Evolutionary conservation across 78 protist genomes (phyloP), one percentile per base, ranked within the genome.

Genomic region (Dictyostelium intermedium): DNA sequence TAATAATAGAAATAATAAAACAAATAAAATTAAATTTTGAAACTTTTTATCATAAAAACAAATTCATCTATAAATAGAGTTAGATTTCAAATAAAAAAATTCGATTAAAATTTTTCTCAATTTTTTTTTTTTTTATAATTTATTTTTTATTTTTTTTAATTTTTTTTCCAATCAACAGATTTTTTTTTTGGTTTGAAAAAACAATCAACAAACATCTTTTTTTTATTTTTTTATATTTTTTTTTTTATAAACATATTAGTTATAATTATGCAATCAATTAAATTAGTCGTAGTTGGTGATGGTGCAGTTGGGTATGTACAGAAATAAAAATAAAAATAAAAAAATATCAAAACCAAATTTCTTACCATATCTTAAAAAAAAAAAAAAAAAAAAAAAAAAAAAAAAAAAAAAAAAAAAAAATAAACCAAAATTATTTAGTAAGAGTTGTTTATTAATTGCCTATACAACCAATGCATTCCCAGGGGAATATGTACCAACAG

Each of bases 381-480:
- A n/a, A n/a, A n/a, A n/a, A n/a, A n/a, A n/a, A n/a, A 23, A 23
- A 14, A 23, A 23, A 25, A 63, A 61, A 61, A 61, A 25, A 61
- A 61, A 63, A 63, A 25, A 25, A 25, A 25, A 63, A 70, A 32
- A 25, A 25, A 25, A 30, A 30, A 23, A 16, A 5, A 23, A 74
- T 9, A 37, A 39, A 11, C 1, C 14, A 73, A 25, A 73, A 9
- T 20, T 7, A 37, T 97, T n/a, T 96, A 72, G 99, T n/a, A 98
- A 98, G 81, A 96, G 97, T 56, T 98, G 99, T 81, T 77, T 98
- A 61, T 89, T 98, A 32, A 98, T 98, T 30, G 30, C 97, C 2
- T 98, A 98, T 85, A 96, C 99, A 20, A 98, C 97, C 10, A 98
- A 98, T 80, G 98, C 96, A 61, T 98, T 98, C 84, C 98, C 98